Percentiles rank a stretch among this genome's conserved stretches.
Conservation (phyloP, 1,284 basidiomycete genomes). For the Mrakiaceae sp. region DNA sequence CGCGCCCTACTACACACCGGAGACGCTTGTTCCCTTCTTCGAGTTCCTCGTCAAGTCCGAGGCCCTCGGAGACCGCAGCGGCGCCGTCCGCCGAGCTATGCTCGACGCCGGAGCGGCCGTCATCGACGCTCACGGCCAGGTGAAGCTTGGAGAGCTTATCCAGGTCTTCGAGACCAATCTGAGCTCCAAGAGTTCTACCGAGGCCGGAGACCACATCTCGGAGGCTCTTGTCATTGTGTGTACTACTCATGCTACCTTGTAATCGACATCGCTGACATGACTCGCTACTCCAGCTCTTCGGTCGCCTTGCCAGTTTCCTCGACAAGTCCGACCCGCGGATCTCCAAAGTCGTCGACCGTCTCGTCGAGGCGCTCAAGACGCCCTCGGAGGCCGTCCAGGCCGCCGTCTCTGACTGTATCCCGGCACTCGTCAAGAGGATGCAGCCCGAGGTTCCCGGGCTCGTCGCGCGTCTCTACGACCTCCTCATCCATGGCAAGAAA, state of each 20-base stretch:
- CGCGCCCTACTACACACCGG: slow-evolving; percentile 54
- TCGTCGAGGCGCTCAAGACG: slow-evolving; percentile 83
- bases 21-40: slow-evolving; percentile 69
- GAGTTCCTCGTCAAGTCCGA: slow-evolving; percentile 72
- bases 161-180: slow-evolving; percentile 75
- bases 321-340: slow-evolving; percentile 63
- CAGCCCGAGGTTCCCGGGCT: slow-evolving; percentile 50
- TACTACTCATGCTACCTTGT: neutral
- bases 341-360: slow-evolving; percentile 73
- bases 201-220: slow-evolving; percentile 75
- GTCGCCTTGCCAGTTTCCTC: slow-evolving; percentile 82
- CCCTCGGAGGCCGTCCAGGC: slow-evolving; percentile 95
- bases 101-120: slow-evolving; percentile 69
- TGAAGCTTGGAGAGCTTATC: slow-evolving; percentile 64
- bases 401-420: slow-evolving; percentile 88
- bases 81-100: slow-evolving; percentile 77
- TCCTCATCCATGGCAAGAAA: slow-evolving; percentile 65
- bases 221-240: slow-evolving; percentile 76
- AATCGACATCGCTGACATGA: slow-evolving; percentile 49
- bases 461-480: slow-evolving; percentile 63
- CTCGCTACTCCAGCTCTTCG: slow-evolving; percentile 48
- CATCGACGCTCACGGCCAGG: slow-evolving; percentile 72
- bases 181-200: slow-evolving; percentile 49
- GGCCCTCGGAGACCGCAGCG: slow-evolving; percentile 74
- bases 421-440: slow-evolving; percentile 71